Percentiles rank a stretch among this genome's conserved stretches.
These are phyloP conservation scores for Aspergillus brasiliensis DNA, from an alignment of 2,329 filamentous ascomycete species.

Conservation along the genomic window DNA sequence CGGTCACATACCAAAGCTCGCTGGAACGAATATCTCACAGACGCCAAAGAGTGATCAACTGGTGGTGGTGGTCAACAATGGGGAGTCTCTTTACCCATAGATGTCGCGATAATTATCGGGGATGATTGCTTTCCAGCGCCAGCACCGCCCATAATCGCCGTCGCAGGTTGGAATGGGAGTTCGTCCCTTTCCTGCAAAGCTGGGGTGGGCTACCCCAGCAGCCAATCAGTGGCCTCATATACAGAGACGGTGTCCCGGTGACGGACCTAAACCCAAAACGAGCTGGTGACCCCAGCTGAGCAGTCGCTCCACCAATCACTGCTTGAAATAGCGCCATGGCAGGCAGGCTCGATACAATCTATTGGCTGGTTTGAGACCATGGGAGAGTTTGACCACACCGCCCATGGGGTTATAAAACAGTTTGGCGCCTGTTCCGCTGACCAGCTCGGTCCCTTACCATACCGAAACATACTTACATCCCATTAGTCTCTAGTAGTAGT, in stretches of 20 bases:
- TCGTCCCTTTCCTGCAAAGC: constrained; percentile 3
- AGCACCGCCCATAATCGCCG: background rate
- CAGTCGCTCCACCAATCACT: constrained; percentile 11
- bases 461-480: background rate
- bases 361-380: constrained; percentile 25
- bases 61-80: constrained; percentile 3
- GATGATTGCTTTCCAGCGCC: background rate
- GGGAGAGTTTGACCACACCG: constrained; percentile 19
- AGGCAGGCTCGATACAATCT: constrained; percentile 13
- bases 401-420: constrained; percentile 9
- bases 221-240: constrained; percentile 9
- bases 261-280: constrained; percentile 19
- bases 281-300: constrained; percentile 10
- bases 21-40: background rate
- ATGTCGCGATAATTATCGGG: constrained; percentile 1
- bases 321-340: background rate
- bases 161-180: constrained; percentile 1
- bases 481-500: background rate
- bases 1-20: constrained; percentile 16
- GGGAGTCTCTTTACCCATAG: background rate
- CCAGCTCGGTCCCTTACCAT: background rate
- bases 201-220: constrained; percentile 6
- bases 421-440: constrained; percentile 21
- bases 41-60: background rate
- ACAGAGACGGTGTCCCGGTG: constrained; percentile 7